A percentile compares a stretch with the other conserved stretches of the same genome.
Evolutionary conservation across 1,284 basidiomycete species (phyloP).

Genomic region (Irpex sp.): DNA sequence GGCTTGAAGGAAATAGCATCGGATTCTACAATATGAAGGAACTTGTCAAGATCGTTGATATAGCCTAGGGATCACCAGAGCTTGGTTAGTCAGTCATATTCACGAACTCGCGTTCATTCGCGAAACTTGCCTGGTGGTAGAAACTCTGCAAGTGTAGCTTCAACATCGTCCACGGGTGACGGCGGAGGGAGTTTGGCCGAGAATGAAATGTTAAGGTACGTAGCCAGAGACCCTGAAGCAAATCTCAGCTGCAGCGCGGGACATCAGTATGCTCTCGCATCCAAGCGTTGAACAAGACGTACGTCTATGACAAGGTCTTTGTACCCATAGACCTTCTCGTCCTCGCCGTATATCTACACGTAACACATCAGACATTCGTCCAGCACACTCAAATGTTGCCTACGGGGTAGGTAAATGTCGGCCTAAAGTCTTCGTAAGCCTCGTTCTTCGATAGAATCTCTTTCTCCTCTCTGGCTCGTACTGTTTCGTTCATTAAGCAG

Average conservation of each 20-base stretch:
- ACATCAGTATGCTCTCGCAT: not conserved
- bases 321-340: slow-evolving; percentile 97
- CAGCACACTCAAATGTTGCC: not conserved
- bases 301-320: slow-evolving; percentile 81
- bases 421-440: slow-evolving; percentile 67
- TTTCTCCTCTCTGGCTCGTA: slow-evolving; percentile 62
- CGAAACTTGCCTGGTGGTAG: slow-evolving; percentile 64
- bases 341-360: slow-evolving; percentile 85
- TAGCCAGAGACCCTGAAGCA: slow-evolving; percentile 81
- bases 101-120: not conserved
- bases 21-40: slow-evolving; percentile 65
- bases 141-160: slow-evolving; percentile 73
- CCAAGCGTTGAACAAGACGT: not conserved
- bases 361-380: not conserved
- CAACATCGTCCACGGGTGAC: slow-evolving; percentile 86
- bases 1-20: slow-evolving; percentile 79
- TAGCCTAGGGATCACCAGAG: slow-evolving; percentile 43
- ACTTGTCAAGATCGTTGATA: slow-evolving; percentile 61
- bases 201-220: slow-evolving; percentile 72
- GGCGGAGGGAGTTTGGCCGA: slow-evolving; percentile 64
- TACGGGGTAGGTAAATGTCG: slow-evolving; percentile 86
- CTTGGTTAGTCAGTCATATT: not conserved
- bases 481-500: slow-evolving; percentile 30
- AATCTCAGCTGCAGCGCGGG: slow-evolving; percentile 61
- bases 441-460: slow-evolving; percentile 57